These are phyloP conservation scores for Bolboschoenus planiculmis DNA, from an alignment of 176 grass and related monocot genomes.

Conservation along the genomic window DNA sequence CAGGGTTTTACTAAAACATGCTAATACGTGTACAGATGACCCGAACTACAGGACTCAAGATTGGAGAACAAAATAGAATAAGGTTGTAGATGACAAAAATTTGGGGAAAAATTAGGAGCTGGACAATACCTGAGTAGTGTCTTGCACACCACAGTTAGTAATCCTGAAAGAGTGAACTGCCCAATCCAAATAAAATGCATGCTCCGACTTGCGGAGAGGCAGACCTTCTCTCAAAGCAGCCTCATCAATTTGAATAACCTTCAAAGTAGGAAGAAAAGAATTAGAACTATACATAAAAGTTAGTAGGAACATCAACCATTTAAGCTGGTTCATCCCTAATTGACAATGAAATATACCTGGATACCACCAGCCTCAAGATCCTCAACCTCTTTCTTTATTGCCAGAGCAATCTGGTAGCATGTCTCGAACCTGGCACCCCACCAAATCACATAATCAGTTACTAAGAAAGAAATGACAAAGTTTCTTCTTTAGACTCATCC, in stretches of 20 bases:
- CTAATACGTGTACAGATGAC: background rate
- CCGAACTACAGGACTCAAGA: background rate
- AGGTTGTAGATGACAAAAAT: background rate
- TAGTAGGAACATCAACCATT: background rate
- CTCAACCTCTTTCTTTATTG: conserved; percentile 96
- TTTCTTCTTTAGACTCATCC: background rate
- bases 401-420: conserved; percentile 96
- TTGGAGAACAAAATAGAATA: background rate
- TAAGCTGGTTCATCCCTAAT: background rate
- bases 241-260: conserved; percentile 98
- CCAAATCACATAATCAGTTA: background rate
- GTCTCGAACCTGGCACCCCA: conserved; percentile 61
- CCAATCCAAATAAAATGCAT: conserved; percentile 91
- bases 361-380: conserved; percentile 85
- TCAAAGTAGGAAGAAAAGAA: conserved; percentile 11
- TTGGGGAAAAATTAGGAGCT: background rate
- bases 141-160: conserved; percentile 73
- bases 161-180: conserved; percentile 97
- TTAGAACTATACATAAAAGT: background rate
- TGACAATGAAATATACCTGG: conserved; percentile 42
- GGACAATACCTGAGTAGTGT: conserved; percentile 74
- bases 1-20: background rate
- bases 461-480: background rate
- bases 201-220: conserved; percentile 81
- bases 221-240: conserved; percentile 86